These are phyloP conservation scores for Sordariomycetes sp. DNA, from an alignment of 2,329 filamentous ascomycete species.

Conservation along the genomic window DNA sequence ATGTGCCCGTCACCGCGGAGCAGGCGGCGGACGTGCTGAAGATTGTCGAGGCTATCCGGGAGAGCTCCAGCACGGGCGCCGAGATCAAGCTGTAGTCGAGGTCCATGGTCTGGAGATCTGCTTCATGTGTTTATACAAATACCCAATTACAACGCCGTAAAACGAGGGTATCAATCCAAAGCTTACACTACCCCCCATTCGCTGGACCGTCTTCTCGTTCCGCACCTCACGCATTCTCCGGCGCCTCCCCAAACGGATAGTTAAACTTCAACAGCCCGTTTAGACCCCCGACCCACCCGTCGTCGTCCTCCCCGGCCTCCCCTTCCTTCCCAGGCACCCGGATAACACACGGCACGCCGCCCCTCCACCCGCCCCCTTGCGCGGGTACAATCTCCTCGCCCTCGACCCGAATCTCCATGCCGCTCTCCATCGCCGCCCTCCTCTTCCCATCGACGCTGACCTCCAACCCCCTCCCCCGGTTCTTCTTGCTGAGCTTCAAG, in stretches of 20 bases:
- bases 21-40: slow-evolving; percentile 38
- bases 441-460: slow-evolving; percentile 69
- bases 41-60: slow-evolving; percentile 36
- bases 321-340: slow-evolving; percentile 36
- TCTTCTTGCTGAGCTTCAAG: slow-evolving; percentile 68
- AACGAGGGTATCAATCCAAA: not conserved
- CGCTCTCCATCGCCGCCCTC: slow-evolving; percentile 53
- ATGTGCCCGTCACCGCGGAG: slow-evolving; percentile 37
- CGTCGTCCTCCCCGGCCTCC: slow-evolving; percentile 46
- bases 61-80: slow-evolving; percentile 33
- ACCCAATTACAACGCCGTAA: not conserved
- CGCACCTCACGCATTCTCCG: not conserved
- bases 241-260: slow-evolving; percentile 63
- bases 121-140: not conserved
- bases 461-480: slow-evolving; percentile 62
- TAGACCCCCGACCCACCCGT: slow-evolving; percentile 91
- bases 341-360: slow-evolving; percentile 88
- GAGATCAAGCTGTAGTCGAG: slow-evolving; percentile 21
- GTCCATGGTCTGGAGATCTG: not conserved
- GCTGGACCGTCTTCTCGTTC: not conserved
- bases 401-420: slow-evolving; percentile 77
- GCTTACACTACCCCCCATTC: not conserved
- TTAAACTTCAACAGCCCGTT: slow-evolving; percentile 96
- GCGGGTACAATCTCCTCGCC: slow-evolving; percentile 59
- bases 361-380: slow-evolving; percentile 41